Conservation (phyloP, 2,329 filamentous ascomycete genomes). For the Xylariales sp. region DNA sequence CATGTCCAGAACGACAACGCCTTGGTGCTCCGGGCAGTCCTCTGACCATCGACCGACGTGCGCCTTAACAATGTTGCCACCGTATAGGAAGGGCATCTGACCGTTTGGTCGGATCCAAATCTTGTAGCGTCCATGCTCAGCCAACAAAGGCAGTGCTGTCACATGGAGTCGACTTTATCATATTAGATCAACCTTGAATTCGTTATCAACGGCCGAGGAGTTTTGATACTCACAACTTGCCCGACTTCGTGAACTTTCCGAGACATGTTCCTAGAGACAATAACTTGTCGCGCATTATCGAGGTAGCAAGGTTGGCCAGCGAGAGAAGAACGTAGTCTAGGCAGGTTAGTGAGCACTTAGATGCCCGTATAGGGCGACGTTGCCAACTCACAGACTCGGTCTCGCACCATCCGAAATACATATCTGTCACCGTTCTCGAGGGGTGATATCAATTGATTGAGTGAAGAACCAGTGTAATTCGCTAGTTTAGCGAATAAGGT, state of each 20-base stretch:
- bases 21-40: conserved; percentile 89
- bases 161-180: conserved; percentile 87
- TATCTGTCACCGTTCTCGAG: conserved; percentile 68
- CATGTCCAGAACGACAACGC: conserved; percentile 86
- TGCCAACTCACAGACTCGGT: no score
- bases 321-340: conserved; percentile 89
- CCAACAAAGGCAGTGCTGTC: conserved; percentile 79
- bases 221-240: no score
- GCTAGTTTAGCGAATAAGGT: conserved; percentile 90
- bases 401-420: conserved; percentile 71
- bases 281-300: conserved; percentile 74
- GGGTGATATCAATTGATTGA: conserved; percentile 79
- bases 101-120: conserved; percentile 92
- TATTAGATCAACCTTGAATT: no score
- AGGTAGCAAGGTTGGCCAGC: conserved; percentile 86
- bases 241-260: conserved; percentile 82
- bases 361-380: no score
- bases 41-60: conserved; percentile 67
- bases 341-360: no score
- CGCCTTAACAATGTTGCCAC: conserved; percentile 69
- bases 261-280: conserved; percentile 87
- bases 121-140: conserved; percentile 90
- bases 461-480: conserved; percentile 81
- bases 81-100: conserved; percentile 96
- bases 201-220: no score